phyloP scores from a whole-genome alignment of 2,329 filamentous ascomycete genomes.

The Rhexocercosporidium sp. region DNA sequence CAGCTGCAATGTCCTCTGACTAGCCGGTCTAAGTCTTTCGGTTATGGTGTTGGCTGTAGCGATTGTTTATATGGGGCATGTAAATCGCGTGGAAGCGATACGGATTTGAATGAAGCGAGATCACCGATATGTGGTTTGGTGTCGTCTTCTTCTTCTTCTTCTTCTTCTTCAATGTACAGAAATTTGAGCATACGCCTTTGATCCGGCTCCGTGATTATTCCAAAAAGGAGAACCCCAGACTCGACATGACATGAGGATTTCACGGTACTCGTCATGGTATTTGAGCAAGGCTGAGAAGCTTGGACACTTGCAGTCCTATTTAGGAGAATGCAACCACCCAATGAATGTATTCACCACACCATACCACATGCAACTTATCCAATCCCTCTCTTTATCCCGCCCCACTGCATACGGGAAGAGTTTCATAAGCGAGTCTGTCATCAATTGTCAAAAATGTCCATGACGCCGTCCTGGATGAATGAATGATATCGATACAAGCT shows the following conservation, averaged over 20 bases:
- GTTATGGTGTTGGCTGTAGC: slow-evolving; percentile 22
- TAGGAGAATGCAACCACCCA: neutral
- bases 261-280: neutral
- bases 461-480: neutral
- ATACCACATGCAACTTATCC: neutral
- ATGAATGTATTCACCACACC: neutral
- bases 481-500: neutral
- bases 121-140: neutral
- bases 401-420: neutral
- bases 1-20: slow-evolving; percentile 37
- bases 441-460: neutral
- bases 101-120: neutral
- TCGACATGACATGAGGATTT: neutral
- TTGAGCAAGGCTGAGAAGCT: neutral
- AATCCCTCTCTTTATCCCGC: neutral
- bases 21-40: slow-evolving; percentile 32
- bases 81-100: neutral
- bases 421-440: slow-evolving; percentile 3
- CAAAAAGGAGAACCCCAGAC: neutral
- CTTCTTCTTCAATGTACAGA: neutral
- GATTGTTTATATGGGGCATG: slow-evolving; percentile 11
- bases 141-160: neutral
- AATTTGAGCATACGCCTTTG: neutral
- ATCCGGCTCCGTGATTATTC: neutral
- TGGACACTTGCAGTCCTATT: neutral